These are phyloP conservation scores for Elaeagnus macrophylla DNA, from an alignment of 306 rosid species.

Conservation along the genomic window DNA sequence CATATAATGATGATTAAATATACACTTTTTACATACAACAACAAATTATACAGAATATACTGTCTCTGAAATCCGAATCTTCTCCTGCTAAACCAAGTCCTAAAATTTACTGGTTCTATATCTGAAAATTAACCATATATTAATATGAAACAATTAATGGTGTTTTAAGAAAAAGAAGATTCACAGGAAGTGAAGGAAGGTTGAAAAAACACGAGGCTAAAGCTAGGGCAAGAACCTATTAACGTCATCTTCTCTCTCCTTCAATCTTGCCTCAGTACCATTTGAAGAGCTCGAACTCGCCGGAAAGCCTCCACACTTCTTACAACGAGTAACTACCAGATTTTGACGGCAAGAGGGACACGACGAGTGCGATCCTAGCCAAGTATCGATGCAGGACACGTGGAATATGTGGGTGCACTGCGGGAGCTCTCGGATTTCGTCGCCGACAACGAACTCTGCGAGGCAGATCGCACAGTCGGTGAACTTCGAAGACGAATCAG, in stretches of 20 bases:
- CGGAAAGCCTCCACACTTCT: constrained; percentile 62
- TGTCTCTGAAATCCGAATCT: too few relatives aligned
- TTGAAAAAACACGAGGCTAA: background rate
- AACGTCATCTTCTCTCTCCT: constrained; percentile 32
- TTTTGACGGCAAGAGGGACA: constrained; percentile 81
- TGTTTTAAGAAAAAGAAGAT: background rate
- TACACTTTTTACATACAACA: too few relatives aligned
- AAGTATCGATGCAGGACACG: constrained; percentile 59
- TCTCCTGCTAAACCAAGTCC: too few relatives aligned
- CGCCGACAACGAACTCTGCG: constrained; percentile 49
- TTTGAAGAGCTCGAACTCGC: constrained; percentile 30
- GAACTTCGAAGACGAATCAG: constrained; percentile 38
- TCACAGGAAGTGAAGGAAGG: background rate
- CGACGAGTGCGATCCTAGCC: constrained; percentile 77
- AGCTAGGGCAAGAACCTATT: constrained; percentile 52
- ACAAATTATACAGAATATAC: too few relatives aligned
- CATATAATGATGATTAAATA: too few relatives aligned
- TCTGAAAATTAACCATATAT: too few relatives aligned
- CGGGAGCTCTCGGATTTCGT: constrained; percentile 68
- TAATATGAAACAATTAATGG: too few relatives aligned
- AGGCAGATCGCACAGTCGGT: constrained; percentile 75
- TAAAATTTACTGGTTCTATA: too few relatives aligned
- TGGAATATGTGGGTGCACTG: constrained; percentile 76
- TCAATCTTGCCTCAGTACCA: constrained; percentile 38
- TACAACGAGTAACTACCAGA: constrained; percentile 42